Conservation (phyloP, 345 rosid species). For the Boechera divaricarpa region DNA sequence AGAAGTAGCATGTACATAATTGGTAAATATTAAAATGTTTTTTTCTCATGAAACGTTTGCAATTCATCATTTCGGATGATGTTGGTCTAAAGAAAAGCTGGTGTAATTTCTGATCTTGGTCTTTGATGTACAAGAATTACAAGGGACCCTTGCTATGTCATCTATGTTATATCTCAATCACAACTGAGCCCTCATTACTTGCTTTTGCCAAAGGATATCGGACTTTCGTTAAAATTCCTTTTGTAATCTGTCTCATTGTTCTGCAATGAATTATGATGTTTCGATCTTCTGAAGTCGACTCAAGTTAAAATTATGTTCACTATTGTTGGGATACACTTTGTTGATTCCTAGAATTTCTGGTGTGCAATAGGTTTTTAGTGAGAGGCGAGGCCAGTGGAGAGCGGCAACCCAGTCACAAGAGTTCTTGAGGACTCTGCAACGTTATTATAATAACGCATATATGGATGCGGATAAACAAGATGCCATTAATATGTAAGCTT, state of each 20-base stretch:
- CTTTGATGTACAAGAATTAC: background rate
- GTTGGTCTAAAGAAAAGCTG: background rate
- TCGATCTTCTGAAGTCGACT: constrained; percentile 10
- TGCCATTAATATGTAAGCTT: constrained; percentile 86
- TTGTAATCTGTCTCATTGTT: constrained; percentile 7
- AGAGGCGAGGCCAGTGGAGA: constrained; percentile 97
- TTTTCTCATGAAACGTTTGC: background rate
- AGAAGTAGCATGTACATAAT: constrained; percentile 2
- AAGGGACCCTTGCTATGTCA: background rate
- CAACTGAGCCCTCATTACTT: background rate
- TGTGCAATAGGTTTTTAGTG: constrained; percentile 74
- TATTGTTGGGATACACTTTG: constrained; percentile 22
- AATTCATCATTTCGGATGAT: background rate
- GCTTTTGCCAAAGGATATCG: background rate
- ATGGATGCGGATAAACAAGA: constrained; percentile 96
- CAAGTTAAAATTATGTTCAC: constrained; percentile 20
- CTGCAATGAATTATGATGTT: background rate
- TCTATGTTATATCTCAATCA: background rate
- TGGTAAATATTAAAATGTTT: background rate
- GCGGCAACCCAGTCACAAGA: constrained; percentile 99
- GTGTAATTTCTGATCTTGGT: constrained; percentile 5
- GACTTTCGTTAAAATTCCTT: background rate
- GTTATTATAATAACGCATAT: constrained; percentile 93
- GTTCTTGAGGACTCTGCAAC: constrained; percentile 94
- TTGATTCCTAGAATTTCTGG: constrained; percentile 37